These are phyloP conservation scores for Quercus parvula DNA, from an alignment of 306 rosid species.

Conservation along the genomic window DNA sequence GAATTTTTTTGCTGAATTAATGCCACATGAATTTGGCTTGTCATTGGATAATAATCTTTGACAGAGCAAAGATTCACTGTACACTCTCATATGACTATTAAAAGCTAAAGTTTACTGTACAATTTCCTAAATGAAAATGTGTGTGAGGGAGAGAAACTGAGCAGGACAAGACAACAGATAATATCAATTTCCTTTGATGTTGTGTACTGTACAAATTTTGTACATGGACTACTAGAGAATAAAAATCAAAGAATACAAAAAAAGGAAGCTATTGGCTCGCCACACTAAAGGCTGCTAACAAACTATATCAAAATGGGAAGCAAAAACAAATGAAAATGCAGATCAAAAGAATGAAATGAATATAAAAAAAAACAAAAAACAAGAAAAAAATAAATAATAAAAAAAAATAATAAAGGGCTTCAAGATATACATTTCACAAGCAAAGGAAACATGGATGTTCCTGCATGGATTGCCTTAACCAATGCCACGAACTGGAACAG, in stretches of 20 bases:
- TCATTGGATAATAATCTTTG: no score
- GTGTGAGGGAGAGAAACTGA: neutral
- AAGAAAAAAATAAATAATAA: neutral
- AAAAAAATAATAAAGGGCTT: neutral
- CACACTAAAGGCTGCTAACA: conserved; percentile 26
- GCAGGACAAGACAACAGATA: neutral
- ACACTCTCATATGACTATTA: no score
- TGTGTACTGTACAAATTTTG: conserved; percentile 38
- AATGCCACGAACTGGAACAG: conserved; percentile 65
- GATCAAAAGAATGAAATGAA: conserved; percentile 72
- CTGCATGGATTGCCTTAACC: conserved; percentile 74
- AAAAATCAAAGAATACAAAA: conserved; percentile 49
- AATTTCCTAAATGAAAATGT: neutral
- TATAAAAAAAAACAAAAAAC: conserved; percentile 24
- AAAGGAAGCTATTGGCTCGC: conserved; percentile 27
- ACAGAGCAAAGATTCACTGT: neutral
- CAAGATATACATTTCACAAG: conserved; percentile 50
- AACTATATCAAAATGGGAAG: neutral
- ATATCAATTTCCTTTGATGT: neutral
- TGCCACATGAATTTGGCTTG: neutral
- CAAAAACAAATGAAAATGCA: conserved; percentile 10
- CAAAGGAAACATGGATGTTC: conserved; percentile 39
- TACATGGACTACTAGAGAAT: conserved; percentile 28
- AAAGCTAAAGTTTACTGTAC: neutral
- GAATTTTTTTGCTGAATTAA: neutral